A percentile compares a stretch with the other conserved stretches of the same genome.
These are phyloP conservation scores for Geotrichum reessii DNA, from an alignment of 1,139 yeast species.

Conservation along the genomic window DNA sequence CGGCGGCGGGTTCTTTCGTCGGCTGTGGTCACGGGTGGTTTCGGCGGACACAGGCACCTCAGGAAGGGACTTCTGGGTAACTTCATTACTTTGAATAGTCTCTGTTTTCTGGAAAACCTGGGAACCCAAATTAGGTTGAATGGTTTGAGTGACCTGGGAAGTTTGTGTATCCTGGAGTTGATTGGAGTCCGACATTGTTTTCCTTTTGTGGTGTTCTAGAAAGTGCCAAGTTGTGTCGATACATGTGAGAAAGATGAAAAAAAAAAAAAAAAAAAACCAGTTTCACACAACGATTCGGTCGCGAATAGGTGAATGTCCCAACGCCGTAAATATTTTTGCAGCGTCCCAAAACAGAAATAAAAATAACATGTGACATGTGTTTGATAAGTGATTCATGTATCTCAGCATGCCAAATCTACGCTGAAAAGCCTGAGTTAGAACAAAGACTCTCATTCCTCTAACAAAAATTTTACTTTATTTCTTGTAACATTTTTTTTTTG, in stretches of 20 bases:
- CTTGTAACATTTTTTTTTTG: too few relatives aligned
- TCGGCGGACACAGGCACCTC: neutral
- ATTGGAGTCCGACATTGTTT: neutral
- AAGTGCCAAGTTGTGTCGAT: neutral
- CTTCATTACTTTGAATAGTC: neutral
- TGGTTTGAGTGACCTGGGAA: neutral
- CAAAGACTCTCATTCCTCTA: too few relatives aligned
- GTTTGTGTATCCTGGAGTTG: neutral
- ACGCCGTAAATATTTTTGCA: neutral
- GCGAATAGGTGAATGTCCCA: neutral
- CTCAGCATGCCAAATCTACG: too few relatives aligned
- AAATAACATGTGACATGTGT: neutral
- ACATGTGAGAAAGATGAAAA: neutral
- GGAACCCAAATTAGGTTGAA: neutral
- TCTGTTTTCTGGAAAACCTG: neutral
- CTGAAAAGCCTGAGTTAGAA: too few relatives aligned
- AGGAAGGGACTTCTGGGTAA: neutral
- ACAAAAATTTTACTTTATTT: too few relatives aligned
- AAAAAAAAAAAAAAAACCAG: neutral
- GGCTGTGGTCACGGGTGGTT: constrained; percentile 9
- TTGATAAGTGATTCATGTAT: neutral
- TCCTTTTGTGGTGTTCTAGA: neutral
- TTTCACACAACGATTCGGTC: too few relatives aligned
- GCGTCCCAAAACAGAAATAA: neutral
- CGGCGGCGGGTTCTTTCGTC: constrained; percentile 19